A percentile compares a stretch with the other conserved stretches of the same genome.
These are phyloP conservation scores for Cladophialophora chaetospira DNA, from an alignment of 2,329 filamentous ascomycete species.

Conservation along the genomic window DNA sequence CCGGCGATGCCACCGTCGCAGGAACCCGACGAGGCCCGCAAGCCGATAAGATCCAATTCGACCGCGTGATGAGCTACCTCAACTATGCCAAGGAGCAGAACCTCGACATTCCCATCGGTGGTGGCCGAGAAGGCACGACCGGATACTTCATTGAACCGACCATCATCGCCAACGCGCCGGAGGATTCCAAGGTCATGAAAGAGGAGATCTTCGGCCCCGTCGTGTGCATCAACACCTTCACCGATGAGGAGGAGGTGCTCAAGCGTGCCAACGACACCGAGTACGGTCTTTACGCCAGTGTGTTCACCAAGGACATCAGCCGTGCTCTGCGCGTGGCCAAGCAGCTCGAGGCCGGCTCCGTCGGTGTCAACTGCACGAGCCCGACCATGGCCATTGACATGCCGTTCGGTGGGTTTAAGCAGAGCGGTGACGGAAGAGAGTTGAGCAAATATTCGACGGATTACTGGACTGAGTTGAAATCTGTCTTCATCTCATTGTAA, in stretches of 20 bases:
- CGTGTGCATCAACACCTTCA: slow-evolving; percentile 65
- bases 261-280: slow-evolving; percentile 56
- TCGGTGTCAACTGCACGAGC: slow-evolving; percentile 61
- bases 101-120: slow-evolving; percentile 55
- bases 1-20: slow-evolving; percentile 42
- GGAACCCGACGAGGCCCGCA: slow-evolving; percentile 61
- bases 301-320: slow-evolving; percentile 58
- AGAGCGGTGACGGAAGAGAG: slow-evolving; percentile 38
- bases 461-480: slow-evolving; percentile 64
- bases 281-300: slow-evolving; percentile 58
- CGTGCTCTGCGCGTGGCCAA: slow-evolving; percentile 56
- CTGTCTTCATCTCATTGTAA: slow-evolving; percentile 36
- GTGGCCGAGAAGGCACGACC: slow-evolving; percentile 45
- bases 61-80: slow-evolving; percentile 60
- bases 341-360: slow-evolving; percentile 58
- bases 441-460: slow-evolving; percentile 49
- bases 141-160: slow-evolving; percentile 63
- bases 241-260: slow-evolving; percentile 62
- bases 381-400: slow-evolving; percentile 28
- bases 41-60: slow-evolving; percentile 67
- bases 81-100: slow-evolving; percentile 58
- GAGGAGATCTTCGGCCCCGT: slow-evolving; percentile 68
- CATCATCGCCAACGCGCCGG: slow-evolving; percentile 60
- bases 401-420: slow-evolving; percentile 43
- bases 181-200: slow-evolving; percentile 56